Percentiles rank a stretch among this genome's conserved stretches.
These are phyloP conservation scores for Lasiodiplodia theobromae DNA, from an alignment of 2,329 filamentous ascomycete genomes.

Conservation along the genomic window DNA sequence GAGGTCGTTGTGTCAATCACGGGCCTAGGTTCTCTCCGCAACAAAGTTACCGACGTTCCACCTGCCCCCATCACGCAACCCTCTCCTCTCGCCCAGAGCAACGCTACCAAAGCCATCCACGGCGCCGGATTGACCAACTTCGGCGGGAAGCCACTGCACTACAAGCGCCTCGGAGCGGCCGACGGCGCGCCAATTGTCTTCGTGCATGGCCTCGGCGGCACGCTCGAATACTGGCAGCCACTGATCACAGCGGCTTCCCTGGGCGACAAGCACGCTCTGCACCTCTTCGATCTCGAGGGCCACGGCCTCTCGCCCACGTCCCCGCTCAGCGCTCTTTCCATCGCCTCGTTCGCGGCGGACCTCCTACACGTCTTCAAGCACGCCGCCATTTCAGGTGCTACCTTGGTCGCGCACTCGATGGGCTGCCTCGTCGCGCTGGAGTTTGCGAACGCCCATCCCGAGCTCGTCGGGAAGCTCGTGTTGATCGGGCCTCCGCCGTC, in stretches of 20 bases:
- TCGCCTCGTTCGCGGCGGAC: slow-evolving; percentile 55
- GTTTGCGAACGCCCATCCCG: slow-evolving; percentile 49
- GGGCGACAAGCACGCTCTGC: slow-evolving; percentile 35
- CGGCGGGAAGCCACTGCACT: not conserved
- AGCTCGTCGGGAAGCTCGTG: slow-evolving; percentile 53
- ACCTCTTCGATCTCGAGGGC: slow-evolving; percentile 63
- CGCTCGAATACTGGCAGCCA: slow-evolving; percentile 50
- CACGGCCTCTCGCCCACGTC: slow-evolving; percentile 62
- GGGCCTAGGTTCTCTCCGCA: slow-evolving; percentile 45
- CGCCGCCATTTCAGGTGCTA: slow-evolving; percentile 50
- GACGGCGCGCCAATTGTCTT: slow-evolving; percentile 51
- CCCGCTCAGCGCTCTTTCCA: slow-evolving; percentile 51
- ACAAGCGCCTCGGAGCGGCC: not conserved
- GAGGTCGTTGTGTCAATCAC: slow-evolving; percentile 46
- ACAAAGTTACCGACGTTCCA: slow-evolving; percentile 46
- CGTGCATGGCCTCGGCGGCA: slow-evolving; percentile 63
- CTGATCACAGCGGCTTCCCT: not conserved
- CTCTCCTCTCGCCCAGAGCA: slow-evolving; percentile 31
- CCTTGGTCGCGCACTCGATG: slow-evolving; percentile 60
- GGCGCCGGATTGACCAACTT: not conserved
- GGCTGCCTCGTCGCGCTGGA: slow-evolving; percentile 58
- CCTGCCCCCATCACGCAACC: slow-evolving; percentile 41
- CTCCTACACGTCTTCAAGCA: slow-evolving; percentile 38
- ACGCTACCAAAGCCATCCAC: not conserved
- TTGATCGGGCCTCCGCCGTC: slow-evolving; percentile 57